A percentile compares a stretch with the other conserved stretches of the same genome.
phyloP scores from a whole-genome alignment of 139 green algal species.

The Zygnema circumcarinatum region DNA sequence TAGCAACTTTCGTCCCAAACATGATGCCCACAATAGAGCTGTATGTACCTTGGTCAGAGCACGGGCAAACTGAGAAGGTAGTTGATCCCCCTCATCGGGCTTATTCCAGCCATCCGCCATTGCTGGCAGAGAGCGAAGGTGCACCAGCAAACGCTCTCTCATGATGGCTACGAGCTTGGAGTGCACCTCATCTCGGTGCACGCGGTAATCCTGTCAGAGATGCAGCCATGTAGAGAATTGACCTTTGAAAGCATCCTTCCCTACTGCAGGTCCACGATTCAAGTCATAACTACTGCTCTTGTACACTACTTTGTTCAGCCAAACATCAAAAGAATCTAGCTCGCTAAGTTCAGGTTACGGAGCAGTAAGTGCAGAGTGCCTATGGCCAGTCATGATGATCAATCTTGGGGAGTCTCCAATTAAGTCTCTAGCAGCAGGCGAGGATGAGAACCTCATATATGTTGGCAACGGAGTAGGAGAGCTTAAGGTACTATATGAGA shows the following conservation, averaged over 20 bases:
- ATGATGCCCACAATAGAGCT: too few species aligned
- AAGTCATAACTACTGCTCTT: too few species aligned
- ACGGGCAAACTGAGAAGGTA: slow-evolving; percentile 65
- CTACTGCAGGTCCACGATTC: too few species aligned
- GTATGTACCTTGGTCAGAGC: slow-evolving; percentile 69
- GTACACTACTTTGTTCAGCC: too few species aligned
- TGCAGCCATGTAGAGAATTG: too few species aligned
- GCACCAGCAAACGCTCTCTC: slow-evolving; percentile 71
- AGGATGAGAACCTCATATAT: neutral
- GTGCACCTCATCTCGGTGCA: slow-evolving; percentile 72
- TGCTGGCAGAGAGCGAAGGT: slow-evolving; percentile 63
- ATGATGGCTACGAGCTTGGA: slow-evolving; percentile 95
- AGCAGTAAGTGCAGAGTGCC: too few species aligned
- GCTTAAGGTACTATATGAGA: too few species aligned
- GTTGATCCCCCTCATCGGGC: neutral
- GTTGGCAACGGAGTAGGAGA: neutral
- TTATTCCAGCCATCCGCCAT: slow-evolving; percentile 69
- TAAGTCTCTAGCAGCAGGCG: neutral
- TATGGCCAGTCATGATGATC: slow-evolving; percentile 6
- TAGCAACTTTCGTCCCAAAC: too few species aligned
- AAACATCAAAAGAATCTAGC: too few species aligned
- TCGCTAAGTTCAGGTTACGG: too few species aligned
- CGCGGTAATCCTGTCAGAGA: slow-evolving; percentile 53
- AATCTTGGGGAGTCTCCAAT: slow-evolving; percentile 1
- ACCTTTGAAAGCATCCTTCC: too few species aligned